Conservation (phyloP, 2,329 filamentous ascomycete species). For the Penicillium sp. region DNA sequence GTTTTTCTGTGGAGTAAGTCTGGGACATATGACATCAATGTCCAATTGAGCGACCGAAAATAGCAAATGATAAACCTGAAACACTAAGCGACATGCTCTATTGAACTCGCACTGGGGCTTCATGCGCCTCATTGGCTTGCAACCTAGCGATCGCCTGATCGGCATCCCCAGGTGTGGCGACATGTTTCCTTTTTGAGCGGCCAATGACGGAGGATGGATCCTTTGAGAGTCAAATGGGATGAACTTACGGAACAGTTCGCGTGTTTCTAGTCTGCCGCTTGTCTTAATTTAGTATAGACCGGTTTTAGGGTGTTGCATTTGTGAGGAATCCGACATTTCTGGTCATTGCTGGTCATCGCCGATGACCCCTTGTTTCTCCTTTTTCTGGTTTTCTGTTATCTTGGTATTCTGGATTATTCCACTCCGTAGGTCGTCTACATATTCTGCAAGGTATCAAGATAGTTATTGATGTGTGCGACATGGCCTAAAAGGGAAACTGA, state of each 20-base stretch:
- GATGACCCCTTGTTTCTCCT: constrained; percentile 5
- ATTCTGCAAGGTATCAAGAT: background rate
- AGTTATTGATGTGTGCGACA: background rate
- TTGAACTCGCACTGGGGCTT: constrained; percentile 1
- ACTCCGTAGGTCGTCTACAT: background rate
- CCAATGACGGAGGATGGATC: constrained; percentile 3
- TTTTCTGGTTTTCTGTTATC: background rate
- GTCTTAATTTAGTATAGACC: background rate
- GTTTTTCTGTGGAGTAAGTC: constrained; percentile 17
- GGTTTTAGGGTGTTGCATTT: constrained; percentile 4
- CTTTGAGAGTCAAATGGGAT: background rate
- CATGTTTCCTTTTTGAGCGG: background rate
- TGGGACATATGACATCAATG: constrained; percentile 5
- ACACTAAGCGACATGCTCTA: constrained; percentile 12
- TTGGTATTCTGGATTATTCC: background rate
- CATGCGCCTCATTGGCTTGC: background rate
- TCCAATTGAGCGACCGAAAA: background rate
- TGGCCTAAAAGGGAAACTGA: background rate
- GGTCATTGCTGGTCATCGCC: background rate
- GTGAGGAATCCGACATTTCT: constrained; percentile 8
- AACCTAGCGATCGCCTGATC: constrained; percentile 5
- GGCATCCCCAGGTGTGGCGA: constrained; percentile 11
- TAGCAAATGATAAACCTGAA: constrained; percentile 11
- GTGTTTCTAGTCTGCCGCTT: constrained; percentile 7
- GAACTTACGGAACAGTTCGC: constrained; percentile 2